phyloP scores from a whole-genome alignment of 164 flowering plant genomes.

The Stephania yunnanensis region DNA sequence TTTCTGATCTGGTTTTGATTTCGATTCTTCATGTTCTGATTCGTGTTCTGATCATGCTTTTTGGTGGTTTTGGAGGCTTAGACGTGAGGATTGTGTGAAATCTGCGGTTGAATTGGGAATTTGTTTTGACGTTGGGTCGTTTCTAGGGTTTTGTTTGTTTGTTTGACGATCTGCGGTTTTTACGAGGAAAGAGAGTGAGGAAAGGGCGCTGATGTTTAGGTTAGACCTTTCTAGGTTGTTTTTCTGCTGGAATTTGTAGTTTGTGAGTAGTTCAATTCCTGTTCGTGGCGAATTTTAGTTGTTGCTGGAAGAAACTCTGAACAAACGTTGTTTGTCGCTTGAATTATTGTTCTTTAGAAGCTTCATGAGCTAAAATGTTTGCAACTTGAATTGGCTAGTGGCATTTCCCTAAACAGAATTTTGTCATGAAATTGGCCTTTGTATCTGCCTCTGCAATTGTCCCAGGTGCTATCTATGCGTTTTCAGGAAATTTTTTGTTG shows the following conservation, averaged over 20 bases:
- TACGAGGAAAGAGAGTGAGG: not conserved
- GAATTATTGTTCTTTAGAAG: not conserved
- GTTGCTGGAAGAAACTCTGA: not conserved
- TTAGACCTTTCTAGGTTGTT: not conserved
- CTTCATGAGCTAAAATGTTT: not conserved
- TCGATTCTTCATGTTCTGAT: not conserved
- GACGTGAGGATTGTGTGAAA: not conserved
- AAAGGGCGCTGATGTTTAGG: not conserved
- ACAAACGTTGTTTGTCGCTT: not conserved
- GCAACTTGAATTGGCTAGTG: too few relatives aligned
- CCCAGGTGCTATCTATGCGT: not conserved
- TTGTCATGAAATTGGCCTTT: too few relatives aligned
- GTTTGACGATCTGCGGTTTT: not conserved
- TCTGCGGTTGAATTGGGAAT: not conserved
- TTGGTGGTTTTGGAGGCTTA: not conserved
- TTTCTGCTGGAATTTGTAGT: not conserved
- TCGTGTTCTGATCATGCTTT: not conserved
- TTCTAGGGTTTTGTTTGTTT: not conserved
- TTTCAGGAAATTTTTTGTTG: not conserved
- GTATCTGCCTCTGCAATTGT: too few relatives aligned
- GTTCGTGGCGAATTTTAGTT: not conserved
- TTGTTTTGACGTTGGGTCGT: not conserved
- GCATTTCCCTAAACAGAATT: too few relatives aligned
- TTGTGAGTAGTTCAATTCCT: not conserved
- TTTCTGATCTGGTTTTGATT: not conserved